Percentiles rank a stretch among this genome's conserved stretches.
phyloP scores from a whole-genome alignment of 2,329 filamentous ascomycete species.

The Clarireedia monteithiana region DNA sequence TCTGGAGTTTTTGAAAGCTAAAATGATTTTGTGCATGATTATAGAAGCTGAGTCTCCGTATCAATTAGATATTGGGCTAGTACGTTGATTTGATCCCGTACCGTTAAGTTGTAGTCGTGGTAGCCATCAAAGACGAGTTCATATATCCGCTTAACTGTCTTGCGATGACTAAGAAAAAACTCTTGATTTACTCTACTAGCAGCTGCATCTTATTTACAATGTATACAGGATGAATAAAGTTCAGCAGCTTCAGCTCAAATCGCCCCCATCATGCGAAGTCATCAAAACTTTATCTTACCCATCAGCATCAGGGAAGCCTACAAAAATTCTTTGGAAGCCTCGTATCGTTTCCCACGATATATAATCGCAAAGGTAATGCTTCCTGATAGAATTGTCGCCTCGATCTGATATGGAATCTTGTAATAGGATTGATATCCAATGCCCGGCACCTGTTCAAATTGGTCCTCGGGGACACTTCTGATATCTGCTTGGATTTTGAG shows the following conservation, averaged over 20 bases:
- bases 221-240: too few relatives aligned
- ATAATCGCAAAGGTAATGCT: neutral
- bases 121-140: too few relatives aligned
- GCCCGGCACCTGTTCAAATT: neutral
- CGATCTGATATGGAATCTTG: neutral
- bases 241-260: neutral
- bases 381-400: neutral
- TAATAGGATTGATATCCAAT: neutral
- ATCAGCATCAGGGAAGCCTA: neutral
- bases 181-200: too few relatives aligned
- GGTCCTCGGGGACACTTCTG: neutral
- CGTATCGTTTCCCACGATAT: neutral
- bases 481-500: conserved; percentile 1
- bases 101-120: too few relatives aligned
- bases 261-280: neutral
- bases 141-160: too few relatives aligned
- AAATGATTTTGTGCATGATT: too few relatives aligned
- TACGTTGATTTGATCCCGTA: too few relatives aligned
- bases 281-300: neutral
- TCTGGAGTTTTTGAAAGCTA: too few relatives aligned
- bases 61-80: too few relatives aligned
- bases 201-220: too few relatives aligned
- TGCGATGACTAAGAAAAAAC: too few relatives aligned
- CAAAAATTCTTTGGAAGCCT: neutral
- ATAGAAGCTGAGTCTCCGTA: too few relatives aligned